Base-by-base conservation (phyloP, 1,284 basidiomycete species). In the Cystobasidiaceae sp. region DNA sequence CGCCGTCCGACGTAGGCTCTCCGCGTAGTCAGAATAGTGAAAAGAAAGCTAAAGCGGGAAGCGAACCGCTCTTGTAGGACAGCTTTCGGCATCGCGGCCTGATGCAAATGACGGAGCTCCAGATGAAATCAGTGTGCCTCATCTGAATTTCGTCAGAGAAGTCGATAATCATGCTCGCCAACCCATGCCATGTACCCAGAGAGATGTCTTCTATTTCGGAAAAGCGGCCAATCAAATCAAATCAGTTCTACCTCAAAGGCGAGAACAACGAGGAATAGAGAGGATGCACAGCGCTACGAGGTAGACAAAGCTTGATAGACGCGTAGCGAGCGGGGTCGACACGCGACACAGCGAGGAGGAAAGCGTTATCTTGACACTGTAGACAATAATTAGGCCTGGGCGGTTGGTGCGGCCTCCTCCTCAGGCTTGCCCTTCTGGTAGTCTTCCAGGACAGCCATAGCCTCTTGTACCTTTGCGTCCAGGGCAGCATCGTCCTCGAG, bases 391-490 rank as follows among this genome's bases (percentile, higher is more conserved):
- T 46, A 46, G 30, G 55, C 63, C 37, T 52, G 43, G n/a, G 61
- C 43, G 21, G 54, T 55, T 17, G 6, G 39, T 32, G 23, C 39
- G 9, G 23, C 46, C 4, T 46, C 64, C 17, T 44, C 64, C 33
- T 66, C 63, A 9, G 34, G 44, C 49, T 61, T 51, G 66, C 84
- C 83, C 78, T 82, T 81, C 72, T 84, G 76, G 78, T 86, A 90
- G 72, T 91, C 89, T 67, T 88, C 84, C 51, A 91, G 81, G 51
- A 92, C 90, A 61, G 79, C 75, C 66, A 92, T 81, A 27, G 93
- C 93, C 81, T 96, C 93, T 72, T 84, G 84, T 71, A 96, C 88
- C 83, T 97, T 97, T 78, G 81, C 79, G 74, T 84, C 83, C 81
- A 97, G 84, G 45, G 90, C 85, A 19, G 91, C 89, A 43, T 81